A percentile compares a stretch with the other conserved stretches of the same genome.
These are phyloP conservation scores for Ceriops decandra DNA, from an alignment of 345 rosid genomes.

Conservation along the genomic window DNA sequence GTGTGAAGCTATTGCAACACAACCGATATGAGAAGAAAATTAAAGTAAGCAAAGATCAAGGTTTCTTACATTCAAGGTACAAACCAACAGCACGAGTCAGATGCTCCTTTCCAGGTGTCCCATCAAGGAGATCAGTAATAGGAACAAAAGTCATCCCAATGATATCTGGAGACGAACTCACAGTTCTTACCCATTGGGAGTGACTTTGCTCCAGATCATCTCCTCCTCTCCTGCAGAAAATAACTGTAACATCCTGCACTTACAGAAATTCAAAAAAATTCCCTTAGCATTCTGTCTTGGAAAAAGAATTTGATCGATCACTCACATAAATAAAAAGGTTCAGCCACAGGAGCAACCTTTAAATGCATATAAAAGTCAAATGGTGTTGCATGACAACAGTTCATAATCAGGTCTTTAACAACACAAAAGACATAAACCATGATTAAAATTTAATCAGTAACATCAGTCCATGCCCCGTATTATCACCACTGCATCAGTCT, in stretches of 20 bases:
- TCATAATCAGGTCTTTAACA: too few species aligned
- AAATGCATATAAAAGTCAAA: too few species aligned
- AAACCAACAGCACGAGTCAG: constrained; percentile 56
- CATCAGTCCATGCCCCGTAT: background rate
- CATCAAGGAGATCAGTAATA: constrained; percentile 54
- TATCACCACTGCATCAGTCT: background rate
- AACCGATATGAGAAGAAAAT: background rate
- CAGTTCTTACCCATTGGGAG: constrained; percentile 55
- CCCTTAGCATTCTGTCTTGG: constrained; percentile 2
- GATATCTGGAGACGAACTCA: constrained; percentile 59
- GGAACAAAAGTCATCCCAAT: constrained; percentile 69
- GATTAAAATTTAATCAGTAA: background rate
- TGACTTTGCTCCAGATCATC: constrained; percentile 72
- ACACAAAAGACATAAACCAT: background rate
- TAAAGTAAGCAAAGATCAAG: background rate
- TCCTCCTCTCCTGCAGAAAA: constrained; percentile 74
- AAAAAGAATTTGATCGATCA: background rate
- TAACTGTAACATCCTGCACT: constrained; percentile 68
- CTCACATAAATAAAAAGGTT: too few species aligned
- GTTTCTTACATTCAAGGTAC: constrained; percentile 62
- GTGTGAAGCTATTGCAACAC: background rate
- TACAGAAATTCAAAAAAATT: constrained; percentile 12
- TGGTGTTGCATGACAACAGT: too few species aligned
- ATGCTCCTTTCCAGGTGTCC: constrained; percentile 59
- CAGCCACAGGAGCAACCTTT: too few species aligned